Percentiles rank a stretch among this genome's conserved stretches.
Evolutionary conservation across 148 eudicot genomes (phyloP).

Genomic region (Dianthus caryophyllus): DNA sequence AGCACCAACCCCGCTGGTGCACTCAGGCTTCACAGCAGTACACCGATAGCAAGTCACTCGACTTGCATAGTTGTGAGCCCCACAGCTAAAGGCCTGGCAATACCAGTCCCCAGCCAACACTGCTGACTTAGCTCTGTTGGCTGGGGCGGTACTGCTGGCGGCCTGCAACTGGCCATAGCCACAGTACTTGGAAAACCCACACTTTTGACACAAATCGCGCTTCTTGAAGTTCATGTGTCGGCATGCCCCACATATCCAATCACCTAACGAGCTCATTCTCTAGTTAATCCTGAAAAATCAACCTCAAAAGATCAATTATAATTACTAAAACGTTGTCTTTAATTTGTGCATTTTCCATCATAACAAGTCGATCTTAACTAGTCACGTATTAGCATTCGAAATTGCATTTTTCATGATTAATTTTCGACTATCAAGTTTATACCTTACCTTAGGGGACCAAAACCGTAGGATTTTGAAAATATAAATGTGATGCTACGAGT

Average conservation of each 20-base stretch:
- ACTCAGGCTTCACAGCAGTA: constrained; percentile 35
- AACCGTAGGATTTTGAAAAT: constrained; percentile 21
- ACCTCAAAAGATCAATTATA: too few relatives aligned
- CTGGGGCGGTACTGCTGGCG: constrained; percentile 33
- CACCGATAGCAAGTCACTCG: constrained; percentile 60
- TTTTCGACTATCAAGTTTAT: too few relatives aligned
- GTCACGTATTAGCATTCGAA: too few relatives aligned
- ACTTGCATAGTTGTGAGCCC: constrained; percentile 88
- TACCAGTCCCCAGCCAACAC: constrained; percentile 87
- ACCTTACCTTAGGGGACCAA: constrained; percentile 6
- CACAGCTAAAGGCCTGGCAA: constrained; percentile 57
- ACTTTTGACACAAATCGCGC: constrained; percentile 64
- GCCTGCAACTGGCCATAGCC: constrained; percentile 15
- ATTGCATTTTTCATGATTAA: too few relatives aligned
- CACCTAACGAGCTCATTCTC: constrained; percentile 68
- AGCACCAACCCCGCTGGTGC: constrained; percentile 23
- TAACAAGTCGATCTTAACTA: too few relatives aligned
- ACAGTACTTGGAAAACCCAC: constrained; percentile 53
- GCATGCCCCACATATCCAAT: constrained; percentile 86
- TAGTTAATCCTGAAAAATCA: background rate
- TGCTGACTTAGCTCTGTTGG: constrained; percentile 26
- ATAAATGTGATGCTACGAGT: constrained; percentile 5
- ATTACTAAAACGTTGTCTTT: too few relatives aligned
- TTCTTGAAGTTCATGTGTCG: constrained; percentile 78
- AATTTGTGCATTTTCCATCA: too few relatives aligned